Base-by-base conservation (phyloP, 1,284 basidiomycete species). In the Amylostereum areolatum region DNA sequence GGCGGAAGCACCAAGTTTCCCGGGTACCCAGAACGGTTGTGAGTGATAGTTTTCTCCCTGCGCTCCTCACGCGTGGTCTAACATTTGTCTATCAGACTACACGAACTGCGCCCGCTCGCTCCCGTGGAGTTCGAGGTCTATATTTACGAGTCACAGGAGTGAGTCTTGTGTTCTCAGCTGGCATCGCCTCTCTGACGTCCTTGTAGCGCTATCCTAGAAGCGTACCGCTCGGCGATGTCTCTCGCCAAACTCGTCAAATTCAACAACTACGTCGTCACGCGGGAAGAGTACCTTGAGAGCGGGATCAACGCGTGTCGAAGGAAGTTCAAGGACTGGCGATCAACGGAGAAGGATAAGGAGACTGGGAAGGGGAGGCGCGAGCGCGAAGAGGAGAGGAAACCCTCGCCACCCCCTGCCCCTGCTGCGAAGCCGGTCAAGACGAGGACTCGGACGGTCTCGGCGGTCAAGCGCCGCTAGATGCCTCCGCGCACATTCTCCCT, bases 1-100 rank as follows among this genome's bases (percentile, higher is more conserved):
- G 95, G 95, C 46, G 95, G 94, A 5, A 85, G 81, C 61, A 81
- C 83, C 3, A 80, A 81, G 57, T 80, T 94, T 55, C 74, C 83
- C 42, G 88, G 86, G 3, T 84, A 97, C 57, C 76, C 78, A 25
- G 67, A 78, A 47, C 72, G 95, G 66, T 66, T 97, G 91, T 89
- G 64, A 60, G 83, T 68, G 11, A 32, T 35, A 29, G 6, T 46
- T 39, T 34, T 24, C 34, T 48, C 32, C 34, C 37, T 8, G 11
- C n/a, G n/a, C n/a, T n/a, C n/a, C n/a, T n/a, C n/a, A n/a, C n/a
- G n/a, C n/a, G n/a, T n/a, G n/a, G n/a, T n/a, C n/a, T n/a, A n/a
- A n/a, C n/a, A n/a, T n/a, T n/a, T 4, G 18, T 30, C 5, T 25
- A 18, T 45, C 61, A 87, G 84, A 51, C 62, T 75, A 59, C 71